Percentiles rank a stretch among this genome's conserved stretches.
Conservation (phyloP, 768 basidiomycete species). For the Tubosaeta brunneosetosa region DNA sequence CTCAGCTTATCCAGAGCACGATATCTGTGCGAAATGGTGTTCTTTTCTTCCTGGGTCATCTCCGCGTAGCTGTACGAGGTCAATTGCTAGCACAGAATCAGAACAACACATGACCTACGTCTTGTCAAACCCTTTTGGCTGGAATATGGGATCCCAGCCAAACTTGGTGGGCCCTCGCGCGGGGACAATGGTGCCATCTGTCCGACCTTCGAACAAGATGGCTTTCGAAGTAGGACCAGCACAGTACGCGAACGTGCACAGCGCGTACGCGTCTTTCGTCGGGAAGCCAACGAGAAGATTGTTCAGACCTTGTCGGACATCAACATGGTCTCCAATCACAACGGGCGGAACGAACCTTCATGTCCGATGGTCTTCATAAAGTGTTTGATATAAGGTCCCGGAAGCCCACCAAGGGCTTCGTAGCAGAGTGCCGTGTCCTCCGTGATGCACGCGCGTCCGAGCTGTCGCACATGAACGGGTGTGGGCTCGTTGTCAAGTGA, state of each 20-base stretch:
- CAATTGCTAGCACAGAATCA: not conserved
- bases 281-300: constrained; percentile 72
- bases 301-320: constrained; percentile 59
- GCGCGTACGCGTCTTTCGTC: constrained; percentile 75
- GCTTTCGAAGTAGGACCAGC: constrained; percentile 77
- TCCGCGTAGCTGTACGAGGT: constrained; percentile 51
- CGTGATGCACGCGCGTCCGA: constrained; percentile 61
- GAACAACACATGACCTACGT: constrained; percentile 50
- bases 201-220: constrained; percentile 80
- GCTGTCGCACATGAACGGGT: constrained; percentile 18
- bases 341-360: constrained; percentile 48
- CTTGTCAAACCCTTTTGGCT: constrained; percentile 66
- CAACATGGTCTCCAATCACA: not conserved
- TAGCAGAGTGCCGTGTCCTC: constrained; percentile 96
- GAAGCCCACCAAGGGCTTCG: constrained; percentile 82
- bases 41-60: constrained; percentile 62
- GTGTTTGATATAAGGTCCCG: constrained; percentile 96
- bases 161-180: constrained; percentile 74
- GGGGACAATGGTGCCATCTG: constrained; percentile 85
- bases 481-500: not conserved
- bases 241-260: constrained; percentile 96
- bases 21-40: constrained; percentile 60
- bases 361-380: constrained; percentile 83
- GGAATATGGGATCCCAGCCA: constrained; percentile 90
- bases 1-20: constrained; percentile 58